Percentiles rank a stretch among this genome's conserved stretches.
Evolutionary conservation across 1,139 yeast genomes (phyloP).

Genomic region (Geotrichum bryndzae): DNA sequence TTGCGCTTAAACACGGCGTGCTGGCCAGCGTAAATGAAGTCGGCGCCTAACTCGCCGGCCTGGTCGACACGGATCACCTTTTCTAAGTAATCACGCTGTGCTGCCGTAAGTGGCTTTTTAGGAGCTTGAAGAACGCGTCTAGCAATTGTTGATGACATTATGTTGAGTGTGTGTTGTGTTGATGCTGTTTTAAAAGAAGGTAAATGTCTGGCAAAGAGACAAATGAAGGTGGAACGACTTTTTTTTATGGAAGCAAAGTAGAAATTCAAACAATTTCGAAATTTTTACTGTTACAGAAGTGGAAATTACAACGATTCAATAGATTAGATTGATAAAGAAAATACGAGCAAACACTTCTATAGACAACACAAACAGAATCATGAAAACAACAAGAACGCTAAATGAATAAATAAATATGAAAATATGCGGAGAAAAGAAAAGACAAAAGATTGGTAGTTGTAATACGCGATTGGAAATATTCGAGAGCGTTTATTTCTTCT

Average conservation of each 20-base stretch:
- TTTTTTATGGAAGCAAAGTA: not conserved
- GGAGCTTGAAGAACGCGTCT: slow-evolving; percentile 13
- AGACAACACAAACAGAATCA: not conserved
- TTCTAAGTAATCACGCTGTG: slow-evolving; percentile 56
- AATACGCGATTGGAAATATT: not conserved
- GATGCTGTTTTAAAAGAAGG: not conserved
- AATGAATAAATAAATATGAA: not conserved
- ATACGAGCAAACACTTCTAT: not conserved
- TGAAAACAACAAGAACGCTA: not conserved
- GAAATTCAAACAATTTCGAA: not conserved
- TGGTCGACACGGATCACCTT: slow-evolving; percentile 87
- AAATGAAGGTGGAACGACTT: slow-evolving; percentile 1
- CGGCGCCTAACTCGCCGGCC: slow-evolving; percentile 98
- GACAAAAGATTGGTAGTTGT: not conserved
- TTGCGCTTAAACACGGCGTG: slow-evolving; percentile 65
- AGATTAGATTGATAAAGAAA: not conserved
- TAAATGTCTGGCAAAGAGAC: not conserved
- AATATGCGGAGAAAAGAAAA: not conserved
- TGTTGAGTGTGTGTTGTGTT: not conserved
- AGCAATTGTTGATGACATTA: slow-evolving; percentile 13
- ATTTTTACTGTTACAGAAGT: not conserved
- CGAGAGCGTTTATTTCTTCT: slow-evolving; percentile 1
- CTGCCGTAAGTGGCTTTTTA: slow-evolving; percentile 20
- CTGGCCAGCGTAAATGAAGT: slow-evolving; percentile 89
- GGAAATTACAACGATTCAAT: not conserved